Conservation (phyloP, 345 rosid species). For the Schrenkiella parvula region DNA sequence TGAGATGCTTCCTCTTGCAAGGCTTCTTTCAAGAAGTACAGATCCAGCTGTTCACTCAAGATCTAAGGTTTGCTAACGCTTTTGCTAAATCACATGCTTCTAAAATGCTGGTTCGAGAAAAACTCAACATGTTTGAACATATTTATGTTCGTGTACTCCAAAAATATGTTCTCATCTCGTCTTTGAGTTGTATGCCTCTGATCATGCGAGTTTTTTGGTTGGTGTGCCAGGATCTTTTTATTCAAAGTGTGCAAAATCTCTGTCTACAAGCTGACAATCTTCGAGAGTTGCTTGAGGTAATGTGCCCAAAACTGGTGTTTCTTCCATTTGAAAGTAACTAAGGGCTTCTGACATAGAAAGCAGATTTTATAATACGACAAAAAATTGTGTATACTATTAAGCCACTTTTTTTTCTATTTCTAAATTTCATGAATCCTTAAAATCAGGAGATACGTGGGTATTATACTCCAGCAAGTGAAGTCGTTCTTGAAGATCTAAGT, state of each 20-base stretch:
- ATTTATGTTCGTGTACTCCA: not conserved
- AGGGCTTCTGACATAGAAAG: not conserved
- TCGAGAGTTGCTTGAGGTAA: conserved; percentile 84
- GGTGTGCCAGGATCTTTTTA: conserved; percentile 75
- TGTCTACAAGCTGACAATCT: conserved; percentile 71
- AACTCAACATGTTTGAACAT: not conserved
- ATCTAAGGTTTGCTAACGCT: conserved; percentile 64
- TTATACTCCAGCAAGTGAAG: conserved; percentile 60
- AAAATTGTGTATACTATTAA: too few relatives aligned
- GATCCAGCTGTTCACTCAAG: conserved; percentile 97
- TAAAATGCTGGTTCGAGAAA: not conserved
- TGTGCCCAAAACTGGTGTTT: conserved; percentile 16
- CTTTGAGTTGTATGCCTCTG: conserved; percentile 14
- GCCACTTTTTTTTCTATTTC: conserved; percentile 1
- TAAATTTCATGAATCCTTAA: conserved; percentile 18
- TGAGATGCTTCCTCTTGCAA: conserved; percentile 99
- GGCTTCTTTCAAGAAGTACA: conserved; percentile 92
- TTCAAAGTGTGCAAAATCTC: conserved; percentile 84
- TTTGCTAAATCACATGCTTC: conserved; percentile 9
- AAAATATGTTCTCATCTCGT: conserved; percentile 1
- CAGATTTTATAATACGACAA: conserved; percentile 5
- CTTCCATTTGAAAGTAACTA: conserved; percentile 8
- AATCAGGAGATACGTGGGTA: conserved; percentile 69
- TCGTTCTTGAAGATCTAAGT: conserved; percentile 64
- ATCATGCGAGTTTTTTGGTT: conserved; percentile 17